Conservation (phyloP, 2,329 filamentous ascomycete genomes). For the Colletotrichum sp. region DNA sequence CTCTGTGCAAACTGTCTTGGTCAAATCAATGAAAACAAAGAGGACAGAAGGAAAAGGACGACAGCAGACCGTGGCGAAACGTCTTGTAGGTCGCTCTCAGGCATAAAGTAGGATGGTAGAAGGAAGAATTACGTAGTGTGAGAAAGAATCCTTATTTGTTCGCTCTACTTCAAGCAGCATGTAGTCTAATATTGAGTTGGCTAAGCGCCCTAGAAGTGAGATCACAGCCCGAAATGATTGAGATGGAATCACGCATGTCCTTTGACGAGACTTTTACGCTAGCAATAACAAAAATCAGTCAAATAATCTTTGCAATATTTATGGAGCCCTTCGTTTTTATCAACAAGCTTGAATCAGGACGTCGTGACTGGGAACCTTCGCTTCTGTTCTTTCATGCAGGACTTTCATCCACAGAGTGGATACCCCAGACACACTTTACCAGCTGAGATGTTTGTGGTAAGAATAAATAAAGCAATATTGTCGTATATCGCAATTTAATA, state of each 20-base stretch:
- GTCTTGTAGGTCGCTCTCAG: not conserved
- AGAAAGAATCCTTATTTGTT: no score
- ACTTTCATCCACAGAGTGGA: no score
- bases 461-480: accelerated
- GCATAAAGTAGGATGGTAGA: accelerated
- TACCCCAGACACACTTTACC: accelerated
- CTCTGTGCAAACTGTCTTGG: not conserved
- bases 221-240: not conserved
- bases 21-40: not conserved
- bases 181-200: no score
- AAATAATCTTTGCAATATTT: no score
- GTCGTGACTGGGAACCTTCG: no score
- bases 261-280: not conserved
- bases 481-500: not conserved
- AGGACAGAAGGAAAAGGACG: not conserved
- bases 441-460: no score
- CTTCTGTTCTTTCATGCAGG: no score
- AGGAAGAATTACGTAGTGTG: no score
- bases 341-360: no score
- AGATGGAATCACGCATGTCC: not conserved
- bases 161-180: no score
- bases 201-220: accelerated
- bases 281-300: no score
- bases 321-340: accelerated
- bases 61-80: not conserved